Evolutionary conservation across 1,139 yeast species (phyloP), one percentile per base, ranked within the genome.

Genomic region (Wickerhamomyces sp.): DNA sequence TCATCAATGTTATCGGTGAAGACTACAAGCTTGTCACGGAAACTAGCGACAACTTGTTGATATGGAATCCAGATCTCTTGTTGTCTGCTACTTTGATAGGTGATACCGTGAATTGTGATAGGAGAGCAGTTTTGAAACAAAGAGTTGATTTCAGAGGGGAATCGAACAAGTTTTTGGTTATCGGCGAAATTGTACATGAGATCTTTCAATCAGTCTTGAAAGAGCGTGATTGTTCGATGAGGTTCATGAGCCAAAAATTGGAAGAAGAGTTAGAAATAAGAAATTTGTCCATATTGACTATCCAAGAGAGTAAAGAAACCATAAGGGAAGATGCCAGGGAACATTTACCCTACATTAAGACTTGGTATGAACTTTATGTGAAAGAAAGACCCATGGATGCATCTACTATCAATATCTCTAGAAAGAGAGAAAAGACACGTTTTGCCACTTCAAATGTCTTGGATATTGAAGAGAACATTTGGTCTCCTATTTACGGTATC

Each of bases 401-500:
- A 7, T 49, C 55, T 15, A 50, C 45, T 0, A 36, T 59, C 4
- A 50, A 54, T 13, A 62, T 72, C 7, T 65, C 68, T 2, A 69
- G 75, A 0, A 59, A 66, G 11, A 55, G 59, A 26, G 59, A 62
- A 30, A 59, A 62, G 15, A 59, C 72, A 1, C 57, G 59, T 24
- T 68, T 78, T 47, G 64, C 82, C 0, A 78, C 82, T 1, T 68
- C 73, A 12, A 77, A 81, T 36, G 74, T 87, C 5, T 62, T 87
- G 26, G 95, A 86, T 53, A 75, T 86, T 15, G 99, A 91, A 56
- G 97, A 91, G 52, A 85, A 81, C 47, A 78, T 91, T 16, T 80
- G 94, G 86, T 86, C 96, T 0, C 96, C 96, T 0, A 72, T 75
- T 52, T 88, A 72, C 63, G 99, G 99, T 0, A 61, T 93, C n/a